phyloP scores from a whole-genome alignment of 495 filamentous ascomycete genomes.

The Hypoxylon cercidicola region DNA sequence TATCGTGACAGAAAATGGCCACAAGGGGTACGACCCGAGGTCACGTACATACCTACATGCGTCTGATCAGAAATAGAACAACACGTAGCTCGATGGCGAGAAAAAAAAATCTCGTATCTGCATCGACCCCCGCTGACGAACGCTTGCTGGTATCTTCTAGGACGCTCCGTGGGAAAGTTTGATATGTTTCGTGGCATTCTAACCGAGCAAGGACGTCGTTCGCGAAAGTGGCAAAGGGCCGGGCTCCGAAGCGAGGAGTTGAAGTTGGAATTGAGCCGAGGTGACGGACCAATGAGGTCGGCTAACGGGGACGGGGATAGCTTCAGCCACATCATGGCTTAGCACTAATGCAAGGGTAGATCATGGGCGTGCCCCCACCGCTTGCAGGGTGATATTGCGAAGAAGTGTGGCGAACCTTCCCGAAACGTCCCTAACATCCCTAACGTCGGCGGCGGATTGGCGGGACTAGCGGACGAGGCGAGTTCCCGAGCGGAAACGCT shows the following conservation, averaged over 20 bases:
- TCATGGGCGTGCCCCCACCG: slow-evolving; percentile 5
- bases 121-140: slow-evolving; percentile 10
- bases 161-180: slow-evolving; percentile 4
- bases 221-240: slow-evolving; percentile 11
- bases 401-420: slow-evolving; percentile 41
- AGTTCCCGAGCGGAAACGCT: slow-evolving; percentile 23
- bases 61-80: background rate
- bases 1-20: background rate
- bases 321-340: slow-evolving; percentile 25
- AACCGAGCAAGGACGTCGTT: background rate
- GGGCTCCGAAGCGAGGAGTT: background rate
- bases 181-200: background rate
- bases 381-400: too few relatives aligned
- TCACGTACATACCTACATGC: background rate
- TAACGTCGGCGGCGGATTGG: slow-evolving; percentile 10
- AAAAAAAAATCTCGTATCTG: slow-evolving; percentile 14
- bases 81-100: background rate
- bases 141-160: slow-evolving; percentile 13
- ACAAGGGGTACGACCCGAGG: background rate
- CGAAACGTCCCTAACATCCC: slow-evolving; percentile 24
- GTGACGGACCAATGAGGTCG: slow-evolving; percentile 2
- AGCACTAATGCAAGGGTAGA: background rate
- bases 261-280: slow-evolving; percentile 36
- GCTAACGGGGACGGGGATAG: slow-evolving; percentile 18
- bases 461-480: slow-evolving; percentile 19